Evolutionary conservation across 108 stramenopile species (phyloP).

Genomic region (Discostella pseudostelligera): DNA sequence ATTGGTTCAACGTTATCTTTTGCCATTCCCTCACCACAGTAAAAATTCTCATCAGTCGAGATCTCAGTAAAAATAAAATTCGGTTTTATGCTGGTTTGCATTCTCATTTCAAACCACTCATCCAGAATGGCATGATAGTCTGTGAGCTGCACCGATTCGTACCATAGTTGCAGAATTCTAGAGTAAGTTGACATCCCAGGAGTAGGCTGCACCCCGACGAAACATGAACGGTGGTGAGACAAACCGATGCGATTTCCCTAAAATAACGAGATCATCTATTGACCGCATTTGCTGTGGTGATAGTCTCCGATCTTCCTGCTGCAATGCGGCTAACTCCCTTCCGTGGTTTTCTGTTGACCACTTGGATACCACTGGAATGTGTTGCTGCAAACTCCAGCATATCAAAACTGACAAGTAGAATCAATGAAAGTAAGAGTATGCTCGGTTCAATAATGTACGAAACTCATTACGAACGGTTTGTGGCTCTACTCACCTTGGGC

Average conservation of each 20-base stretch:
- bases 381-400: constrained; percentile 75
- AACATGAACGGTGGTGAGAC: constrained; percentile 81
- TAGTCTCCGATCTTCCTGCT: constrained; percentile 17
- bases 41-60: no score
- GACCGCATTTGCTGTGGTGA: constrained; percentile 55
- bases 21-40: no score
- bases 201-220: constrained; percentile 48
- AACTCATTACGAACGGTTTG: not conserved
- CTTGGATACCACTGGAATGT: constrained; percentile 61
- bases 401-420: constrained; percentile 33
- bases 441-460: not conserved
- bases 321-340: constrained; percentile 36
- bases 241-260: constrained; percentile 46
- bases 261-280: constrained; percentile 45
- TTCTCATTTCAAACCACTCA: no score
- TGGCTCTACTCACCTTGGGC: constrained; percentile 36
- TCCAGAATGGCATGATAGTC: no score
- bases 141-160: no score
- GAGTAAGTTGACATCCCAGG: constrained; percentile 56
- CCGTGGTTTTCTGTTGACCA: constrained; percentile 46
- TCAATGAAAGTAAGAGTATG: not conserved
- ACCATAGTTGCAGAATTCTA: no score
- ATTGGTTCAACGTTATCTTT: no score
- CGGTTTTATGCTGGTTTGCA: no score
- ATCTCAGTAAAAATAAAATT: no score